These are phyloP conservation scores for Bimuria novae-zelandiae DNA, from an alignment of 2,329 filamentous ascomycete genomes.

Conservation along the genomic window DNA sequence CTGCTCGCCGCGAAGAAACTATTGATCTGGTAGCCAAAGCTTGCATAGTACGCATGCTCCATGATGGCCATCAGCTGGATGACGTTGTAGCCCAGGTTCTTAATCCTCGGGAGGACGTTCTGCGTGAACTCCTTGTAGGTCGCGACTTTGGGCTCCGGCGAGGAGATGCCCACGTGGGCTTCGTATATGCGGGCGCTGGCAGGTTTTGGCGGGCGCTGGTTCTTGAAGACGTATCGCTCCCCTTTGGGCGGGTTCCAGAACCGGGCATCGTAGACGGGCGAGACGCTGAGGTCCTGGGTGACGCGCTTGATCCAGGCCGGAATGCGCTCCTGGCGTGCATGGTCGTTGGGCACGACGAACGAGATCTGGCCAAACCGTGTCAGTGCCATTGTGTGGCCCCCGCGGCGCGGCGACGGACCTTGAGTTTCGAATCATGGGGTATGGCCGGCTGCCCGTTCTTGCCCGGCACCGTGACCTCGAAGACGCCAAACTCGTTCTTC, in stretches of 20 bases:
- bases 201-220: slow-evolving; percentile 81
- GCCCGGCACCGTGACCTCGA: slow-evolving; percentile 77
- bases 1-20: slow-evolving; percentile 98
- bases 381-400: slow-evolving; percentile 9
- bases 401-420: slow-evolving; percentile 60
- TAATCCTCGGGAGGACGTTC: slow-evolving; percentile 89
- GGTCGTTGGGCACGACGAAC: slow-evolving; percentile 76
- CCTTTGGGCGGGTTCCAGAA: slow-evolving; percentile 91
- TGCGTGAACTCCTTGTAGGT: slow-evolving; percentile 98
- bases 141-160: slow-evolving; percentile 82
- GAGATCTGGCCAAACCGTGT: slow-evolving; percentile 66
- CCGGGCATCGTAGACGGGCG: slow-evolving; percentile 88
- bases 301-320: slow-evolving; percentile 98
- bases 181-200: slow-evolving; percentile 91
- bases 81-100: slow-evolving; percentile 89
- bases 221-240: slow-evolving; percentile 83
- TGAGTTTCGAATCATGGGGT: slow-evolving; percentile 92
- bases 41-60: slow-evolving; percentile 99
- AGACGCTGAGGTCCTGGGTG: slow-evolving; percentile 87
- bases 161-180: slow-evolving; percentile 97
- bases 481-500: slow-evolving; percentile 83
- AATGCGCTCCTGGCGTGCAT: slow-evolving; percentile 78
- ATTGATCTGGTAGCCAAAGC: slow-evolving; percentile 98
- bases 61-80: slow-evolving; percentile 99
- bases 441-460: slow-evolving; percentile 77